Base-by-base conservation (phyloP, 371 early-diverging fungal species). In the Dipsacomyces acuminosporus region DNA sequence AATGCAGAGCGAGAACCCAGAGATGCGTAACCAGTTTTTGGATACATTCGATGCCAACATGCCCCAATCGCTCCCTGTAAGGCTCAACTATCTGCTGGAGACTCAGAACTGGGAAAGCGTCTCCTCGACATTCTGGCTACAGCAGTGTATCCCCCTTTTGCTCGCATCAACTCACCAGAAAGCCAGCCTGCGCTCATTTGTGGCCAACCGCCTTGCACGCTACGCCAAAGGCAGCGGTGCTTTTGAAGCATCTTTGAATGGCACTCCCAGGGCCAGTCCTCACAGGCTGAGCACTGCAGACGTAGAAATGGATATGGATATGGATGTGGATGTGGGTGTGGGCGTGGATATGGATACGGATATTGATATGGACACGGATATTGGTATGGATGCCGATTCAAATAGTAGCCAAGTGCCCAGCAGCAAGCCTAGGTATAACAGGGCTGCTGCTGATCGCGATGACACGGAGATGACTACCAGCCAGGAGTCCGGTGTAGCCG, bases 31-130 rank as follows among this genome's bases (percentile, higher is more conserved):
- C 17, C 78, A 81, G 45, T 97, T 98, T 67, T 75, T 86, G 41
- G 78, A 78, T 1, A 85, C 93, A 6, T 87, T 98, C 48, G 83
- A 95, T 51, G 69, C 81, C 6, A 89, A 90, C 61, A 76, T 96
- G 48, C 80, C 83, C 1, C 73, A 67, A 2, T 65, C 79, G 0
- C 63, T 96, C 6, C 75, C 80, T 52, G 71, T 82, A 17, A 80
- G 99, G 0, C 73, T 98, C 17, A 84, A 85, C 35, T 99, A 98
- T 57, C 78, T 97, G 19, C 57, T 99, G 30, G 89, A 89, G 23
- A 81, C 91, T 0, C 98, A 99, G 63, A 94, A 92, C 55, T 98
- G 99, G 99, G 96, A 96, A 44, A 83, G 78, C 49, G 76, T 98
- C 14, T 80, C 87, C 0, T 76, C 78, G 17, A 79, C 82, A 14